A percentile compares a stretch with the other conserved stretches of the same genome.
Conservation (phyloP, 2,329 filamentous ascomycete genomes). For the Penicillium polonicum region DNA sequence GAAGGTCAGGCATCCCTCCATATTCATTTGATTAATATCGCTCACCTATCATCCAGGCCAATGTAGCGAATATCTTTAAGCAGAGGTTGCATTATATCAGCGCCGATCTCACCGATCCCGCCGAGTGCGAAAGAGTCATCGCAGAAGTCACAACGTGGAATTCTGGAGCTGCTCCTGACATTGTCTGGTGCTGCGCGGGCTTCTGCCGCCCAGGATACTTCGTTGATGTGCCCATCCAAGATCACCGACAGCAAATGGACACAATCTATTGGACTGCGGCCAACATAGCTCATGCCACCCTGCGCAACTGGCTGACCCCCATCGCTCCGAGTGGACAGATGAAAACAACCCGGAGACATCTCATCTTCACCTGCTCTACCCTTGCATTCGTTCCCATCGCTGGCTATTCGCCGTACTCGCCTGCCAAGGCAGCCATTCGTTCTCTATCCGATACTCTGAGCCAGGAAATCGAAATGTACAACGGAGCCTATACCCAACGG, state of each 20-base stretch:
- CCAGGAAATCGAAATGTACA: slow-evolving; percentile 84
- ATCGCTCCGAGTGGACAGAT: slow-evolving; percentile 30
- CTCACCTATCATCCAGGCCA: slow-evolving; percentile 49
- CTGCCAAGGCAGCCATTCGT: slow-evolving; percentile 81
- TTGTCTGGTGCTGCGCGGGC: slow-evolving; percentile 90
- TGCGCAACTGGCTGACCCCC: slow-evolving; percentile 68
- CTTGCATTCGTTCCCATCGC: slow-evolving; percentile 72
- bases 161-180: slow-evolving; percentile 67
- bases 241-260: slow-evolving; percentile 78
- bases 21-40: background rate
- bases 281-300: slow-evolving; percentile 78
- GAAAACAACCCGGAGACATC: slow-evolving; percentile 57
- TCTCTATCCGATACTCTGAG: slow-evolving; percentile 78
- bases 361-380: slow-evolving; percentile 83
- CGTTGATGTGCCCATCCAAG: slow-evolving; percentile 67
- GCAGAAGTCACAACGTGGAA: slow-evolving; percentile 77
- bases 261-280: slow-evolving; percentile 85
- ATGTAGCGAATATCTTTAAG: slow-evolving; percentile 61
- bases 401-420: slow-evolving; percentile 81
- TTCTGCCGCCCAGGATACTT: slow-evolving; percentile 72
- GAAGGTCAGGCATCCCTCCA: slow-evolving; percentile 48
- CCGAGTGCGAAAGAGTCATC: slow-evolving; percentile 69
- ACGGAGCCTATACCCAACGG: slow-evolving; percentile 54
- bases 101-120: slow-evolving; percentile 72
- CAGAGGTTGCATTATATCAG: slow-evolving; percentile 83